These are phyloP conservation scores for Rhynchosporium agropyri DNA, from an alignment of 2,329 filamentous ascomycete species.

Conservation along the genomic window DNA sequence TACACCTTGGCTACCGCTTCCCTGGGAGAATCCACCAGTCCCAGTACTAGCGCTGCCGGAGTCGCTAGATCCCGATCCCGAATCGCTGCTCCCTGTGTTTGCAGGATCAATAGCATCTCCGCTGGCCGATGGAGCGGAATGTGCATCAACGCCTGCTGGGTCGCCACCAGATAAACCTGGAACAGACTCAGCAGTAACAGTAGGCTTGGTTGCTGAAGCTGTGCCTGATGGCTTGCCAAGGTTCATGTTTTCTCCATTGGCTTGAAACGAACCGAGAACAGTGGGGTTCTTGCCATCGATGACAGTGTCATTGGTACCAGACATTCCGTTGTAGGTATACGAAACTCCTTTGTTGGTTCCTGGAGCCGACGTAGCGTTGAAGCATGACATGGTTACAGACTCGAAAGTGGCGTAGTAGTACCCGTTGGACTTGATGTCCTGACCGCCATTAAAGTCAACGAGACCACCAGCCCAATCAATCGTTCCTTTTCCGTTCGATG, in stretches of 20 bases:
- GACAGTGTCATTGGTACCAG: constrained; percentile 76
- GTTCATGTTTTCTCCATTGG: constrained; percentile 76
- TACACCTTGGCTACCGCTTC: constrained; percentile 27
- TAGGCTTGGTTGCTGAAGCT: constrained; percentile 31
- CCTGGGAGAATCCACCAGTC: constrained; percentile 41
- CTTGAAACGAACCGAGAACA: constrained; percentile 75
- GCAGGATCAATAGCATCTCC: constrained; percentile 20
- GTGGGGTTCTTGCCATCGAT: constrained; percentile 74
- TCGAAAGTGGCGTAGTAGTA: constrained; percentile 87
- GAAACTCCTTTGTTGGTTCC: constrained; percentile 70
- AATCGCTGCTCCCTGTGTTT: constrained; percentile 36
- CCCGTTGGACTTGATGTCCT: constrained; percentile 77
- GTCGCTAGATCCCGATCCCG: constrained; percentile 36
- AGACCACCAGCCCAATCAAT: constrained; percentile 88
- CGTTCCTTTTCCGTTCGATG: constrained; percentile 79
- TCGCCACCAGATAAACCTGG: constrained; percentile 58
- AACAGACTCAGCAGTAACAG: constrained; percentile 48
- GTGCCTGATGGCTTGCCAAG: constrained; percentile 47
- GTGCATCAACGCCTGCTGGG: constrained; percentile 44
- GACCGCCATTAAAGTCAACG: constrained; percentile 77
- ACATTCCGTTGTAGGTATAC: constrained; percentile 72
- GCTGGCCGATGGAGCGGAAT: constrained; percentile 16
- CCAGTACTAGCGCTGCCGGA: constrained; percentile 20
- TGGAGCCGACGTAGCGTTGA: constrained; percentile 61
- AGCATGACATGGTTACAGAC: constrained; percentile 84